phyloP scores from a whole-genome alignment of 2,329 filamentous ascomycete species.

The Neofusicoccum umdonicola region DNA sequence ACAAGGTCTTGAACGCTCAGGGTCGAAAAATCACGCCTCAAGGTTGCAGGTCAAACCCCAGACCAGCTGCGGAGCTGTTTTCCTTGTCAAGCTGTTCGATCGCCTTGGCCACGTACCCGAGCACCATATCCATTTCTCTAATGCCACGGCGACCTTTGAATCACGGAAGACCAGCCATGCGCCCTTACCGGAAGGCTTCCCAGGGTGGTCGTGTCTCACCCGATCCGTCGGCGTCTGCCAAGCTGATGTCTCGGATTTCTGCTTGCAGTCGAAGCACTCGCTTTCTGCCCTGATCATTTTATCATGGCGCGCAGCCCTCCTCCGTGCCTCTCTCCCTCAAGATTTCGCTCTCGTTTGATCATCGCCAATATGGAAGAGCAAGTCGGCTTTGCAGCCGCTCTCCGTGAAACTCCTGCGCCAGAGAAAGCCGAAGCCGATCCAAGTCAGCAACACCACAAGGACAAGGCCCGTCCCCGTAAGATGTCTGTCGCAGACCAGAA shows the following conservation, averaged over 20 bases:
- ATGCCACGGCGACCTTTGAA: too few relatives aligned
- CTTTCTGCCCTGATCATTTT: neutral
- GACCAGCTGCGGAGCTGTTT: too few relatives aligned
- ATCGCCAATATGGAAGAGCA: neutral
- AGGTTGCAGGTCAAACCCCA: too few relatives aligned
- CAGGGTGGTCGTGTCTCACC: neutral
- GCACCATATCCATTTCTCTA: too few relatives aligned
- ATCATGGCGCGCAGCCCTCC: neutral
- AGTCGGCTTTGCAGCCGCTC: neutral
- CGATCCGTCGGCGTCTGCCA: neutral
- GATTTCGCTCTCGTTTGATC: neutral
- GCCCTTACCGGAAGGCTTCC: neutral
- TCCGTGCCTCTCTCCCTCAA: neutral
- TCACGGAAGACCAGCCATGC: too few relatives aligned
- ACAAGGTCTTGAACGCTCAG: too few relatives aligned
- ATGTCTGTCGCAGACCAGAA: neutral
- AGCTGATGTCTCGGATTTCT: neutral
- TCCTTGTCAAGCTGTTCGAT: too few relatives aligned
- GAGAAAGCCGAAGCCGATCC: neutral
- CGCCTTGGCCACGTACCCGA: too few relatives aligned
- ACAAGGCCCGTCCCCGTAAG: neutral
- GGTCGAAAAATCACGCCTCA: too few relatives aligned
- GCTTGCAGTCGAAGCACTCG: neutral
- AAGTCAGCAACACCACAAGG: neutral
- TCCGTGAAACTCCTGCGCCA: neutral